A percentile compares a stretch with the other conserved stretches of the same genome.
Evolutionary conservation across 2,329 filamentous ascomycete species (phyloP).

Genomic region (Coniochaeta sp.): DNA sequence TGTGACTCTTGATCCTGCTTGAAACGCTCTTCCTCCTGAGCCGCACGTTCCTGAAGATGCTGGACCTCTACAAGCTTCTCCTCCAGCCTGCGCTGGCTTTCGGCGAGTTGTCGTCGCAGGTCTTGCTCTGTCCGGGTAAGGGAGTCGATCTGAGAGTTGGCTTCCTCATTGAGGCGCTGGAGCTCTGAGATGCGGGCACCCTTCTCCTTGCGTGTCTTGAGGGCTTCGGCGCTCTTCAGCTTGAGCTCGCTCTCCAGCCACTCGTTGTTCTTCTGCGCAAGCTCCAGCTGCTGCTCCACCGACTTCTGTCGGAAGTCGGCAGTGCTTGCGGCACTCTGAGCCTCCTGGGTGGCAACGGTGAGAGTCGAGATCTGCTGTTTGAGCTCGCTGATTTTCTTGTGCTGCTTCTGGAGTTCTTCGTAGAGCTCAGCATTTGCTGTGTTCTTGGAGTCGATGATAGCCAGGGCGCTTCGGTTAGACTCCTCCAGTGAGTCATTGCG

Average conservation of each 20-base stretch:
- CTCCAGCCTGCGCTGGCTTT: slow-evolving; percentile 80
- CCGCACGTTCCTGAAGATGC: slow-evolving; percentile 75
- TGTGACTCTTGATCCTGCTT: slow-evolving; percentile 78
- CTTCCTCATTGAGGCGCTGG: slow-evolving; percentile 82
- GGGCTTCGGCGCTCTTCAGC: slow-evolving; percentile 77
- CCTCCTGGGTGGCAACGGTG: slow-evolving; percentile 76
- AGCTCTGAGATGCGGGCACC: slow-evolving; percentile 81
- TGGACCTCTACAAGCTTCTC: slow-evolving; percentile 77
- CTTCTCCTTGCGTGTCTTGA: slow-evolving; percentile 93
- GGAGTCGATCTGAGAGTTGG: slow-evolving; percentile 67
- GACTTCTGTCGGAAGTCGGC: slow-evolving; percentile 88
- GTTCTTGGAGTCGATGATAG: slow-evolving; percentile 84
- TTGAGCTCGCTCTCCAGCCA: slow-evolving; percentile 91
- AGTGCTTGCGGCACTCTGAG: slow-evolving; percentile 71
- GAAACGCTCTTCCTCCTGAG: slow-evolving; percentile 78
- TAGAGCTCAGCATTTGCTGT: slow-evolving; percentile 78
- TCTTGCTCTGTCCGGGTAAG: slow-evolving; percentile 74
- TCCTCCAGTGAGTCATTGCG: slow-evolving; percentile 83
- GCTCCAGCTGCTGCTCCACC: slow-evolving; percentile 81
- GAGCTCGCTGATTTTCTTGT: slow-evolving; percentile 79
- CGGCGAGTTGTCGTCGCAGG: slow-evolving; percentile 73
- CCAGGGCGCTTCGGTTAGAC: slow-evolving; percentile 84
- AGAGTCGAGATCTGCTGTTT: slow-evolving; percentile 74
- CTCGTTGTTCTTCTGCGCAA: slow-evolving; percentile 83
- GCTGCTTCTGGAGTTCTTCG: slow-evolving; percentile 79